phyloP scores from a whole-genome alignment of 2,329 filamentous ascomycete species.

The Leptosphaerulina australis region DNA sequence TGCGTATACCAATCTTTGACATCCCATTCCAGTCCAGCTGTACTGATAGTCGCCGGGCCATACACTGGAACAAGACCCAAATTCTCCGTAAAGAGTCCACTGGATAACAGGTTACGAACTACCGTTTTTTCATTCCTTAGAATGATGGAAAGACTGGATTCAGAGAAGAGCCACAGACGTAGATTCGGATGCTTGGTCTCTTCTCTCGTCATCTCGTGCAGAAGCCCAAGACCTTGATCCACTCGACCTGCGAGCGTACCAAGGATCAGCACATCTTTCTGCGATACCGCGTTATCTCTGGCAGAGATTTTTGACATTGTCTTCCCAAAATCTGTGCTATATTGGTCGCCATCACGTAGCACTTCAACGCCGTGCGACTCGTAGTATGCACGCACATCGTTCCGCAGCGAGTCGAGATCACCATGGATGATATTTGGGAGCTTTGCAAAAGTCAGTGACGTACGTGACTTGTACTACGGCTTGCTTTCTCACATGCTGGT shows the following conservation, averaged over 20 bases:
- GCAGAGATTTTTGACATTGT: slow-evolving; percentile 64
- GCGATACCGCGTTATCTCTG: slow-evolving; percentile 45
- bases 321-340: slow-evolving; percentile 91
- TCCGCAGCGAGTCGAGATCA: slow-evolving; percentile 82
- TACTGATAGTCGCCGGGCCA: slow-evolving; percentile 78
- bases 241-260: slow-evolving; percentile 88
- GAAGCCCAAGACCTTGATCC: slow-evolving; percentile 87
- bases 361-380: slow-evolving; percentile 64
- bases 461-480: too few relatives aligned
- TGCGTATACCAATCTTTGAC: slow-evolving; percentile 76
- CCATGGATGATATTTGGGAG: slow-evolving; percentile 73
- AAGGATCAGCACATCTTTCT: slow-evolving; percentile 73
- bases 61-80: slow-evolving; percentile 86
- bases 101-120: slow-evolving; percentile 65
- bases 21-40: slow-evolving; percentile 87
- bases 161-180: slow-evolving; percentile 76
- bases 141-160: slow-evolving; percentile 80
- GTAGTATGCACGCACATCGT: slow-evolving; percentile 70
- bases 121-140: slow-evolving; percentile 71
- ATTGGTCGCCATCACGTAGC: slow-evolving; percentile 76
- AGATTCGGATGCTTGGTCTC: slow-evolving; percentile 51
- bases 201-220: slow-evolving; percentile 78
- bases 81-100: slow-evolving; percentile 70
- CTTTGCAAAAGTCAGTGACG: slow-evolving; percentile 28
- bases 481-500: slow-evolving; percentile 38